Evolutionary conservation across 2,329 filamentous ascomycete genomes (phyloP), one percentile per base, ranked within the genome.

Genomic region (Alternaria hordeiaustralica): DNA sequence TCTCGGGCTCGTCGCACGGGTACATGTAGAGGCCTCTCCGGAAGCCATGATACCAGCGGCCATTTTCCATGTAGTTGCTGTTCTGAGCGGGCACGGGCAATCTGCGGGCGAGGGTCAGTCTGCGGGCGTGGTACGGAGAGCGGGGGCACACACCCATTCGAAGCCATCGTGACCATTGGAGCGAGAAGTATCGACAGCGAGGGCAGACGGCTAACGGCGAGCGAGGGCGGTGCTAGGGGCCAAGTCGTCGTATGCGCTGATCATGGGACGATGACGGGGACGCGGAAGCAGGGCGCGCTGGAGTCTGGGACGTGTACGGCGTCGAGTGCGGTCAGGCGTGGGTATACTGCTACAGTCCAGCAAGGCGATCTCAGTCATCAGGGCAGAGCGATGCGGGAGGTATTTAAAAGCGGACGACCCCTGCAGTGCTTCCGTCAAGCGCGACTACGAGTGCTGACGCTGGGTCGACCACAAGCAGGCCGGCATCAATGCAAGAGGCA

Each of bases 1-100:
- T 87, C 79, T 96, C 93, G 65, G 85, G 83, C 87, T 91, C 88
- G 78, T 96, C 93, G 78, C 92, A 91, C 21, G 93, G 93, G 67
- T 91, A 88, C 80, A 92, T 84, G 78, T 95, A 95, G 71, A 90
- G 88, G 58, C 89, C 90, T 71, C 83, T 86, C 66, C 87, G 86
- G 78, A 85, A 93, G 23, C 86, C 87, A 75, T 92, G 89, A 77
- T 93, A 95, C 65, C 84, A 84, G 58, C 92, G 87, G 20, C 88
- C 90, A 80, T 94, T 90, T 76, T 92, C 90, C 72, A 73, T 64
- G 66, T 87, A 86, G 70, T 87, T 83, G 66, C 78, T 78, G 61
- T 83, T 80, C 46, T 74, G 79, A 64, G 77, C 73, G 68, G 77
- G 75, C 67, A 80, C 75, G 69, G 78, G 77, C 74, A 78, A 61